A percentile compares a stretch with the other conserved stretches of the same genome.
Conservation (phyloP, 495 filamentous ascomycete species). For the Penicillium taxi region DNA sequence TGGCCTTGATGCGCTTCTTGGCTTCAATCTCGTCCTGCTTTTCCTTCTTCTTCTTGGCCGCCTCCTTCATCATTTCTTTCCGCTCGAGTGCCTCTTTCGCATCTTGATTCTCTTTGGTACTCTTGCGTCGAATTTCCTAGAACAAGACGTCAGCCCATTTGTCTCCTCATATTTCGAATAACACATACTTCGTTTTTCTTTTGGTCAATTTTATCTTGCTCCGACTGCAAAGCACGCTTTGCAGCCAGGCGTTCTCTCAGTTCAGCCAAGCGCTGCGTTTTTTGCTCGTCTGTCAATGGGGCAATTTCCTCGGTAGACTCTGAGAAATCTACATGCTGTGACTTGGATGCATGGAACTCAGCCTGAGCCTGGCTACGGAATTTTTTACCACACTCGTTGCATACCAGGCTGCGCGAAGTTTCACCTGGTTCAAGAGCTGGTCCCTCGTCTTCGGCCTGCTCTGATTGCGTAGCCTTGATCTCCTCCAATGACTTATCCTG, state of each 20-base stretch:
- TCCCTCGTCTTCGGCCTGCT: slow-evolving; percentile 43
- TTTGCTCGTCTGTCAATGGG: slow-evolving; percentile 87
- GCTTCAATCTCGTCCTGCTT: slow-evolving; percentile 82
- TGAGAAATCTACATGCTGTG: slow-evolving; percentile 82
- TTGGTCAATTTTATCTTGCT: slow-evolving; percentile 71
- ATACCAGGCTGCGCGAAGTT: slow-evolving; percentile 58
- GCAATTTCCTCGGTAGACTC: slow-evolving; percentile 88
- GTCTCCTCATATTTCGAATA: neutral
- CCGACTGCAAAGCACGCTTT: slow-evolving; percentile 61
- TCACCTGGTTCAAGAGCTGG: slow-evolving; percentile 54
- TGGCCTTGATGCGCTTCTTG: slow-evolving; percentile 79
- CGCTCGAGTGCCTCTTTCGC: slow-evolving; percentile 74
- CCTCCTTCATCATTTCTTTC: slow-evolving; percentile 87
- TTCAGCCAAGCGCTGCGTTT: slow-evolving; percentile 66
- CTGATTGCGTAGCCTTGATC: slow-evolving; percentile 44
- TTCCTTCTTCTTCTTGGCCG: slow-evolving; percentile 72
- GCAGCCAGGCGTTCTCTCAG: slow-evolving; percentile 62
- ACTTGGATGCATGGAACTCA: slow-evolving; percentile 84
- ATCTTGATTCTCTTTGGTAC: slow-evolving; percentile 69
- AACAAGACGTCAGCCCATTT: slow-evolving; percentile 1
- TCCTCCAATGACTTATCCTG: slow-evolving; percentile 76
- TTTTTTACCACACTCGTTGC: slow-evolving; percentile 89
- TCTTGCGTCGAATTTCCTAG: slow-evolving; percentile 80
- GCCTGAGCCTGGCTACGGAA: slow-evolving; percentile 74
- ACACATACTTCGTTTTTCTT: slow-evolving; percentile 76